Percentiles rank a stretch among this genome's conserved stretches.
These are phyloP conservation scores for Citrullus amarus DNA, from an alignment of 306 rosid species.

Conservation along the genomic window DNA sequence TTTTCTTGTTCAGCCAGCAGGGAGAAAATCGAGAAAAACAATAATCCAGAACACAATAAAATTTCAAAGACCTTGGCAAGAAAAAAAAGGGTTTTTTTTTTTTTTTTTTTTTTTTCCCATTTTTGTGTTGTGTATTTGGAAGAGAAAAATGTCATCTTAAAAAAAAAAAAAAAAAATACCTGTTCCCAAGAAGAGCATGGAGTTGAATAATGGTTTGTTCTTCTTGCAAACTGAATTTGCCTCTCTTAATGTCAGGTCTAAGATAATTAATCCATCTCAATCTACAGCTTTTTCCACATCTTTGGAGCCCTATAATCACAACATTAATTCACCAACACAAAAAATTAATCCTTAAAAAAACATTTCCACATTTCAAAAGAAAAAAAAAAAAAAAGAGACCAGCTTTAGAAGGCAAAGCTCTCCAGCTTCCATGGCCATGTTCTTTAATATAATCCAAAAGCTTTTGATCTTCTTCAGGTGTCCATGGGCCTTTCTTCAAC, in stretches of 20 bases:
- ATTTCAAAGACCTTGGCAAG: too few species aligned
- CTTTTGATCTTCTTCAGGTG: slow-evolving; percentile 98
- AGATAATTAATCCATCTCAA: slow-evolving; percentile 97
- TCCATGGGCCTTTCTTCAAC: slow-evolving; percentile 99
- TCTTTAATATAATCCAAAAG: slow-evolving; percentile 91
- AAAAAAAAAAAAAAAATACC: slow-evolving; percentile 22
- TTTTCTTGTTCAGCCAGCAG: too few species aligned
- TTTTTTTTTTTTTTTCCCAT: too few species aligned
- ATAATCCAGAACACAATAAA: too few species aligned
- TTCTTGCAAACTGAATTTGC: slow-evolving; percentile 95
- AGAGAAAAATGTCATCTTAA: background rate
- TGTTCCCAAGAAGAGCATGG: slow-evolving; percentile 96
- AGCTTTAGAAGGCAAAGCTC: slow-evolving; percentile 93
- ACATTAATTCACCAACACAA: background rate
- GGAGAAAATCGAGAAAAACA: too few species aligned
- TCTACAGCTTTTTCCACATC: slow-evolving; percentile 98
- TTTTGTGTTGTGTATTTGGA: too few species aligned
- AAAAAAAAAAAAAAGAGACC: slow-evolving; percentile 22
- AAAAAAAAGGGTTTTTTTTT: too few species aligned
- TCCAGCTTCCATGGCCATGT: slow-evolving; percentile 99
- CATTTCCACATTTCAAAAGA: background rate
- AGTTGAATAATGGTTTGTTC: slow-evolving; percentile 98
- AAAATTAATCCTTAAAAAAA: background rate
- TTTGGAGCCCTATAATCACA: slow-evolving; percentile 57
- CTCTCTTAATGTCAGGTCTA: slow-evolving; percentile 97